phyloP scores from a whole-genome alignment of 768 basidiomycete species.

The Tylopilus balloui region DNA sequence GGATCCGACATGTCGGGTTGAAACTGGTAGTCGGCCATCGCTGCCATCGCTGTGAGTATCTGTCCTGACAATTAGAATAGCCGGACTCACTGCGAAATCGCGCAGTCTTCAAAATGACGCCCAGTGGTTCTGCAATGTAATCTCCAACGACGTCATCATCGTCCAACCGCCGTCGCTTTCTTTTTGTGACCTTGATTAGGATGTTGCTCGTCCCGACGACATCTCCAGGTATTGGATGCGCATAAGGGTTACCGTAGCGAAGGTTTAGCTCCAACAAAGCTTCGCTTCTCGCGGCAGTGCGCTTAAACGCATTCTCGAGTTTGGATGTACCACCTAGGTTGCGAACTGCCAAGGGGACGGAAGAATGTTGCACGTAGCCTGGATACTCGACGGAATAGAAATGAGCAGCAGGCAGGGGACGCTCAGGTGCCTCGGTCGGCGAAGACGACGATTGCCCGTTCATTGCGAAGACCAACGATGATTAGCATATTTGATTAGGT shows the following conservation, averaged over 20 bases:
- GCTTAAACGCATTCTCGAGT: conserved; percentile 74
- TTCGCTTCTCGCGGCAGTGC: conserved; percentile 57
- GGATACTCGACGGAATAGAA: conserved; percentile 90
- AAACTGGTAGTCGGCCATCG: conserved; percentile 93
- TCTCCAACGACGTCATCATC: conserved; percentile 46
- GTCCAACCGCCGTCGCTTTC: conserved; percentile 47
- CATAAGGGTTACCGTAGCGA: conserved; percentile 68
- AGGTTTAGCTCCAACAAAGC: conserved; percentile 73
- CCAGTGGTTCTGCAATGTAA: conserved; percentile 70
- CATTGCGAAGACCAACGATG: conserved; percentile 6
- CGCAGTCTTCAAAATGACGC: conserved; percentile 74
- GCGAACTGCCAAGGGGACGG: conserved; percentile 57
- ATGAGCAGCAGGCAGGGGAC: conserved; percentile 49
- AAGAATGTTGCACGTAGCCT: conserved; percentile 66
- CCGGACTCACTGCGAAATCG: conserved; percentile 78
- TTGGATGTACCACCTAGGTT: conserved; percentile 66
- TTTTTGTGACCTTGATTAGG: conserved; percentile 78
- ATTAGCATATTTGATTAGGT: conserved; percentile 7
- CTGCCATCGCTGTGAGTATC: conserved; percentile 39
- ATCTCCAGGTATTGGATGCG: conserved; percentile 83
- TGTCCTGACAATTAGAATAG: neutral
- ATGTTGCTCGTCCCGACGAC: conserved; percentile 74
- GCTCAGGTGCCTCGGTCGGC: conserved; percentile 34
- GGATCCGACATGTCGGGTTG: conserved; percentile 71
- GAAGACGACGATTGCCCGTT: conserved; percentile 10